Evolutionary conservation across 208 protist species (phyloP).

Genomic region (Leishmania tarentolae): DNA sequence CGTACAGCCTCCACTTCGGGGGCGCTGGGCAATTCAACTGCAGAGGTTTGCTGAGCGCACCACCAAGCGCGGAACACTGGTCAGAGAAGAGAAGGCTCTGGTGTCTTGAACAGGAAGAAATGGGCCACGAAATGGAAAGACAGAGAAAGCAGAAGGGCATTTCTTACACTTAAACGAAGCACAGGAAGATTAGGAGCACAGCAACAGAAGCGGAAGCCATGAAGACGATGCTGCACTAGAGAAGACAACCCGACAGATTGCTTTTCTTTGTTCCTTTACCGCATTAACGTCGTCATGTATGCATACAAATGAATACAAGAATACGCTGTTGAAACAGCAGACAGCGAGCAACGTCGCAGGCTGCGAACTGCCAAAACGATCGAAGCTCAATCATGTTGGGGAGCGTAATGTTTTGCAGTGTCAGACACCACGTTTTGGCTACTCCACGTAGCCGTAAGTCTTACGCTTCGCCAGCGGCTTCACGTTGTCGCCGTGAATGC

Average conservation of each 20-base stretch:
- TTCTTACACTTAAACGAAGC: constrained; percentile 5
- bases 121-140: background rate
- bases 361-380: background rate
- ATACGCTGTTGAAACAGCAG: background rate
- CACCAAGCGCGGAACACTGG: background rate
- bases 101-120: background rate
- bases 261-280: background rate
- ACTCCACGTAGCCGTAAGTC: constrained; percentile 86
- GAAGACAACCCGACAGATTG: background rate
- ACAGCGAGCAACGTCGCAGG: background rate
- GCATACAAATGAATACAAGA: background rate
- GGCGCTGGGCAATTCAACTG: background rate
- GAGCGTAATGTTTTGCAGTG: background rate
- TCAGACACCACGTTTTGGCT: constrained; percentile 4
- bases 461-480: constrained; percentile 89
- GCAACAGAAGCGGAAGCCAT: background rate
- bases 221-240: background rate
- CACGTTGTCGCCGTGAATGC: constrained; percentile 74
- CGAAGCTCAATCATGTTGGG: too few species aligned
- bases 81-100: background rate
- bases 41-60: background rate
- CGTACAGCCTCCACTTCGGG: background rate
- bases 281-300: background rate
- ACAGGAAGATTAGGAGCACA: background rate
- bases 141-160: background rate